Evolutionary conservation across 768 basidiomycete species (phyloP), one percentile per base, ranked within the genome.

Genomic region (Lactifluus hygrophoroides): DNA sequence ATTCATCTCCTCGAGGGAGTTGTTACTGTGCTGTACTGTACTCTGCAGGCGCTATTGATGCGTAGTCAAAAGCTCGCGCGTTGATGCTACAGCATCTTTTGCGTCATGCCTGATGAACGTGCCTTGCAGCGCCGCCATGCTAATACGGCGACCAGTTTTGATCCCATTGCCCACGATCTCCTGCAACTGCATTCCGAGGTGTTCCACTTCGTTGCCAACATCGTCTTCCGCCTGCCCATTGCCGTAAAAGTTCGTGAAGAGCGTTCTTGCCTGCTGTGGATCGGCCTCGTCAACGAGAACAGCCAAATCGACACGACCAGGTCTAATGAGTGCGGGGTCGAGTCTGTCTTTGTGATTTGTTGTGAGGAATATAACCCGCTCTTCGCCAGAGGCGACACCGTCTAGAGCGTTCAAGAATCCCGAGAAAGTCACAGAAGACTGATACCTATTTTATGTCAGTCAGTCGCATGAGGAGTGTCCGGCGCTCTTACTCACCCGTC

Each of bases 351-450:
- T 69, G 66, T 98, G 96, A 71, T 99, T 99, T n/a, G 96, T 98
- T 0, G 96, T 99, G 86, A 99, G 90, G 74, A 99, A 99, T 35
- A 99, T 83, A 68, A 99, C 86, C n/a, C 96, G 85, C 67, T 96
- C 94, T 73, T 97, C 94, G 42, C 94, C 92, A 11, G 95, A 96
- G 5, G 93, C 95, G 28, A 99, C 95, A 17, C 96, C 96, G 68
- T 99, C 96, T 3, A 99, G 77, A 14, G 94, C 94, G 66, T 99
- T 99, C 43, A 99, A 75, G 68, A 98, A 90, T 27, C 96, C 96
- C 8, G 95, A 97, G 74, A 99, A 98, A 3, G 96, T 98, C 35
- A 99, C 87, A 13, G 89, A 88, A 0, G 93, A 94, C 72, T 94
- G 93, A 69, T 92, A 95, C 25, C 93, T 94, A 66, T 28, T 34